phyloP scores from a whole-genome alignment of 2,329 filamentous ascomycete genomes.

The Neospermospora avenae region DNA sequence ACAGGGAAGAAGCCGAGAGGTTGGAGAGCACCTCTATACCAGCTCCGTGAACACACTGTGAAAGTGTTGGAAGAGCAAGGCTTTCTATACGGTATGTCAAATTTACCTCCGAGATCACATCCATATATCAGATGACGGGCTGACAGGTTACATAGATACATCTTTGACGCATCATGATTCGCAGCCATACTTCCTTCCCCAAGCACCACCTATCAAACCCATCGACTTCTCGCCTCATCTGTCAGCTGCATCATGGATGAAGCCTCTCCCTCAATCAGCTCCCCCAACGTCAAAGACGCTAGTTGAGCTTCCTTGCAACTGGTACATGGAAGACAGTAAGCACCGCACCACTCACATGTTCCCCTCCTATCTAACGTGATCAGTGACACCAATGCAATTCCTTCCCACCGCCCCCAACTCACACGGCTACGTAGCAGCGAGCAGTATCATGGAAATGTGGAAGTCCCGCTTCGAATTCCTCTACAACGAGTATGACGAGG shows the following conservation, averaged over 20 bases:
- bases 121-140: background rate
- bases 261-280: constrained; percentile 36
- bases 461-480: constrained; percentile 25
- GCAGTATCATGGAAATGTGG: constrained; percentile 48
- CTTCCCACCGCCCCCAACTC: constrained; percentile 42
- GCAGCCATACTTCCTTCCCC: constrained; percentile 46
- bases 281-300: constrained; percentile 33
- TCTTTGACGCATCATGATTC: constrained; percentile 50
- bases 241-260: constrained; percentile 45
- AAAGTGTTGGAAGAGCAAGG: constrained; percentile 45
- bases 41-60: constrained; percentile 47
- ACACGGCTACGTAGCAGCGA: constrained; percentile 46
- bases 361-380: background rate
- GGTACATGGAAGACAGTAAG: constrained; percentile 47
- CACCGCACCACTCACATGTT: background rate
- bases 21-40: constrained; percentile 51
- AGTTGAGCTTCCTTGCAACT: constrained; percentile 48
- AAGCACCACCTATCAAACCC: constrained; percentile 38
- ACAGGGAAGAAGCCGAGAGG: constrained; percentile 45
- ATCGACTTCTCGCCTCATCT: constrained; percentile 39
- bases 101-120: background rate
- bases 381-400: constrained; percentile 28
- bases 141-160: constrained; percentile 36
- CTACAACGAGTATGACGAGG: constrained; percentile 37
- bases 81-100: constrained; percentile 42